Evolutionary conservation across 192 early-diverging fungal species (phyloP), one percentile per base, ranked within the genome.

Genomic region (Linnemannia hyalina): DNA sequence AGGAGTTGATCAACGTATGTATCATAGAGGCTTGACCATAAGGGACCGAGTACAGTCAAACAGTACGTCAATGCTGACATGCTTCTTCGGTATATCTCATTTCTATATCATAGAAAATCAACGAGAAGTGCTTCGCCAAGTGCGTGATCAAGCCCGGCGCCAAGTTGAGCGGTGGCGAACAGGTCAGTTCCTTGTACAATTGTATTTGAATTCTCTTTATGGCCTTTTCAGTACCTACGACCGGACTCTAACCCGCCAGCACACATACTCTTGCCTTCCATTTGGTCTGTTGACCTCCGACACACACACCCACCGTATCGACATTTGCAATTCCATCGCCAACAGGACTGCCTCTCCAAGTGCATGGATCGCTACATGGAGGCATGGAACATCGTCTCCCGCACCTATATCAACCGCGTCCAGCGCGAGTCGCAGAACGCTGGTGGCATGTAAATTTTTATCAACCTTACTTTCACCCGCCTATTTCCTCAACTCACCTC

Each of bases 281-380:
- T n/a, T 55, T 68, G 9, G 18, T 44, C 36, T 42, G 32, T 11
- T 47, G 11, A 73, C 41, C 44, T 49, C 22, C 18, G 13, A 70
- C 44, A 29, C 11, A 70, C 26, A 29, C 6, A 47, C n/a, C 7
- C 13, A 47, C 18, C 75, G 1, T 63, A 7, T 70, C 68, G 11
- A 68, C 47, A 44, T 18, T 77, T 38, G 6, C 41, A 35, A 26
- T 41, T 44, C 26, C 35, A 55, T 75, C n/a, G 8, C 75, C 18
- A 73, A 72, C 73, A 95, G 91, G 89, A 90, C 32, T 95, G 95
- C 82, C 76, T 97, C 44, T 90, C 92, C 10, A 94, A 95, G 89
- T 98, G 97, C 90, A 93, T 95, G 90, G 94, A 97, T 87, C 93
- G 95, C 78, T 98, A 96, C 90, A 93, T 97, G 92, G 95, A 96